Conservation (phyloP, 371 early-diverging fungal species). For the Parasitella parasitica region DNA sequence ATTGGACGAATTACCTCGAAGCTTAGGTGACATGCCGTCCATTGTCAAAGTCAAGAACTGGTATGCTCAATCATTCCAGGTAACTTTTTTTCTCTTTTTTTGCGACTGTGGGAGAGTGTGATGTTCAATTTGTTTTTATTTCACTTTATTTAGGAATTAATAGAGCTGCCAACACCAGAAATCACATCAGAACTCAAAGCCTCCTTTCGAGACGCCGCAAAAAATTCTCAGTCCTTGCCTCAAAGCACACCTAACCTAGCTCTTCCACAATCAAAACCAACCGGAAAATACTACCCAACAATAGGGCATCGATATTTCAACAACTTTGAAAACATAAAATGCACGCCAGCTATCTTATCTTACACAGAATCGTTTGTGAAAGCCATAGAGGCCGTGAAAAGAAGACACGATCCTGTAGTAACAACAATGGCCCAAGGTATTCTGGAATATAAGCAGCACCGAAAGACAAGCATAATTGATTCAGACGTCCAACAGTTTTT, state of each 20-base stretch:
- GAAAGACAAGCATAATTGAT: conserved; percentile 62
- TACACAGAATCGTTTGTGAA: conserved; percentile 85
- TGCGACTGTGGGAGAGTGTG: no score
- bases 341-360: conserved; percentile 68
- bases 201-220: conserved; percentile 22
- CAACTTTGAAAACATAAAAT: conserved; percentile 56
- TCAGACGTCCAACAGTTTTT: conserved; percentile 88
- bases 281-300: conserved; percentile 10
- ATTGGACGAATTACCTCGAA: conserved; percentile 86
- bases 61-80: conserved; percentile 93
- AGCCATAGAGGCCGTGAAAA: conserved; percentile 87
- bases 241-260: conserved; percentile 67
- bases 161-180: conserved; percentile 70
- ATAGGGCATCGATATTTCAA: conserved; percentile 61
- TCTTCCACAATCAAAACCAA: conserved; percentile 12
- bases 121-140: background rate
- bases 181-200: conserved; percentile 40
- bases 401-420: conserved; percentile 93
- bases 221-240: conserved; percentile 29
- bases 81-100: conserved; percentile 16
- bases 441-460: conserved; percentile 83
- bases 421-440: conserved; percentile 94
- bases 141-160: conserved; percentile 56
- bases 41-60: conserved; percentile 90
- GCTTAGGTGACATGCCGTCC: conserved; percentile 87